Conservation (phyloP, 129 eudicot genomes). For the Solidago caesia region DNA sequence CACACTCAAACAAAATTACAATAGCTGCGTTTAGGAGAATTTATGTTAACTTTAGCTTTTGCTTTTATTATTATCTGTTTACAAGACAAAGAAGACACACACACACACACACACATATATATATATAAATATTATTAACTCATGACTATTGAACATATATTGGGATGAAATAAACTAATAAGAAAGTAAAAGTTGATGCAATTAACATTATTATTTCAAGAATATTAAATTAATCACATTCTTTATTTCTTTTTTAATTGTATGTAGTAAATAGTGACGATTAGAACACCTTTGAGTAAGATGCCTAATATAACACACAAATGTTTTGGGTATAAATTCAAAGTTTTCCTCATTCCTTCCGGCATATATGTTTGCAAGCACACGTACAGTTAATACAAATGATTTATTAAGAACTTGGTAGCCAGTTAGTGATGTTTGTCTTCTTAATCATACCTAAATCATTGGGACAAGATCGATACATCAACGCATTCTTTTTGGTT, state of each 20-base stretch:
- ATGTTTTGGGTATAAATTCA: neutral
- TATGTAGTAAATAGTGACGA: too few relatives aligned
- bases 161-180: neutral
- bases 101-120: neutral
- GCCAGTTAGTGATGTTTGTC: neutral
- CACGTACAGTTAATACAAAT: neutral
- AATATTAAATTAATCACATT: neutral
- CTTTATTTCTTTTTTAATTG: neutral
- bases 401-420: neutral
- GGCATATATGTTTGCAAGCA: neutral
- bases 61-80: conserved; percentile 2
- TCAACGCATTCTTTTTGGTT: neutral
- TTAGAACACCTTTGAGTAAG: neutral
- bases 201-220: neutral
- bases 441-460: conserved; percentile 6
- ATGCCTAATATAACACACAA: neutral
- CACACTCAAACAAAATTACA: conserved; percentile 1
- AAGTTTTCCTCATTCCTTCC: neutral
- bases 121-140: neutral
- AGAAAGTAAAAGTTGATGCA: neutral
- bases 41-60: conserved; percentile 20
- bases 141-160: neutral
- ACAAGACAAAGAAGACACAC: neutral
- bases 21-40: conserved; percentile 25
- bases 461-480: neutral